phyloP scores from a whole-genome alignment of 495 filamentous ascomycete species.

The Rostrohypoxylon terebratum region DNA sequence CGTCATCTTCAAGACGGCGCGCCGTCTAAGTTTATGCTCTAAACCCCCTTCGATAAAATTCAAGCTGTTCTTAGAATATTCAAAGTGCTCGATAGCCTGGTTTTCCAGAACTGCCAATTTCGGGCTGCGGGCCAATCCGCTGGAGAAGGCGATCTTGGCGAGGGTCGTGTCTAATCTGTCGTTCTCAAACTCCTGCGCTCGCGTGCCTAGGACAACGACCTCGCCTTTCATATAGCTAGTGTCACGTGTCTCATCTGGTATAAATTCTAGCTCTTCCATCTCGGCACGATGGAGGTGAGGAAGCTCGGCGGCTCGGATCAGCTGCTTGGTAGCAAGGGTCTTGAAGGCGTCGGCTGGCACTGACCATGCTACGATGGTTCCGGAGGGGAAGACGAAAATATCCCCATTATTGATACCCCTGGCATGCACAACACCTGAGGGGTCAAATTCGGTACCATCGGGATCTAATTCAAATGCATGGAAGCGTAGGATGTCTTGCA shows the following conservation, averaged over 20 bases:
- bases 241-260: constrained; percentile 78
- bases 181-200: constrained; percentile 56
- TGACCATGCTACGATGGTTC: constrained; percentile 93
- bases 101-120: constrained; percentile 94
- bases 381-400: constrained; percentile 96
- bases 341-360: constrained; percentile 77
- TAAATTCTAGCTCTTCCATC: constrained; percentile 89
- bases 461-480: constrained; percentile 77
- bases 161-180: constrained; percentile 77
- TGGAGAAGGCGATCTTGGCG: constrained; percentile 96
- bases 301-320: constrained; percentile 80
- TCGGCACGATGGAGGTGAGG: constrained; percentile 77
- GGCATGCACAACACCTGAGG: constrained; percentile 69
- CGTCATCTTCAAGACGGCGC: constrained; percentile 90
- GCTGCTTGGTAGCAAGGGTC: constrained; percentile 76
- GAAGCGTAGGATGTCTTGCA: constrained; percentile 74
- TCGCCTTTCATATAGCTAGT: constrained; percentile 86
- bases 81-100: constrained; percentile 83
- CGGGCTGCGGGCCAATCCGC: constrained; percentile 92
- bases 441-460: constrained; percentile 67
- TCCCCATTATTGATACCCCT: constrained; percentile 73
- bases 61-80: constrained; percentile 71
- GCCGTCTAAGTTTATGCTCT: constrained; percentile 73
- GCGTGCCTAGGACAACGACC: constrained; percentile 87
- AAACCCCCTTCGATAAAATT: constrained; percentile 81